Evolutionary conservation across 177 flowering plant species (phyloP).

Genomic region (Tripterygium wilfordii): DNA sequence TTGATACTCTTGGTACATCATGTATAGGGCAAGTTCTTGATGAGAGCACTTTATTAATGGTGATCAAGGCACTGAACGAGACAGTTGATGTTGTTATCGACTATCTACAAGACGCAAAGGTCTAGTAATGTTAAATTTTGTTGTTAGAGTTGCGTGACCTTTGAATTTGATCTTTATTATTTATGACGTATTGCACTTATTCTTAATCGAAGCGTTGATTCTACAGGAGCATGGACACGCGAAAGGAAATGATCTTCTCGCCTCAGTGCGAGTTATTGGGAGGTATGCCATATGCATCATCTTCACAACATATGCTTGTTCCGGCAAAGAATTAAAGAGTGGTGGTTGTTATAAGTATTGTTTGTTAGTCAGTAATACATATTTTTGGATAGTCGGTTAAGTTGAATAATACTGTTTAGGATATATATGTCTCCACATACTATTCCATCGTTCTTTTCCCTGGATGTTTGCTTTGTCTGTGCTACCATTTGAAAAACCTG

Average conservation of each 20-base stretch:
- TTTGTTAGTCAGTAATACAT: background rate
- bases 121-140: too few relatives aligned
- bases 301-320: background rate
- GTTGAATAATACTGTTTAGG: too few relatives aligned
- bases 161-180: too few relatives aligned
- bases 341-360: background rate
- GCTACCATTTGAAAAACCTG: too few relatives aligned
- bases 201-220: too few relatives aligned
- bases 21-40: constrained; percentile 38
- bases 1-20: background rate
- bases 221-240: constrained; percentile 69
- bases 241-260: constrained; percentile 94
- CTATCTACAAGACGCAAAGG: constrained; percentile 92
- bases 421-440: too few relatives aligned
- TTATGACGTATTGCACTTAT: too few relatives aligned
- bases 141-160: too few relatives aligned
- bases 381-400: background rate
- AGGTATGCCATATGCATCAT: constrained; percentile 41
- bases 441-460: too few relatives aligned
- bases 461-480: too few relatives aligned
- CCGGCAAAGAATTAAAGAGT: too few relatives aligned
- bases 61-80: constrained; percentile 74
- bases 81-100: constrained; percentile 72
- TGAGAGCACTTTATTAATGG: constrained; percentile 52
- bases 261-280: constrained; percentile 79